phyloP scores from a whole-genome alignment of 768 basidiomycete genomes.

The Ramaria rubella region DNA sequence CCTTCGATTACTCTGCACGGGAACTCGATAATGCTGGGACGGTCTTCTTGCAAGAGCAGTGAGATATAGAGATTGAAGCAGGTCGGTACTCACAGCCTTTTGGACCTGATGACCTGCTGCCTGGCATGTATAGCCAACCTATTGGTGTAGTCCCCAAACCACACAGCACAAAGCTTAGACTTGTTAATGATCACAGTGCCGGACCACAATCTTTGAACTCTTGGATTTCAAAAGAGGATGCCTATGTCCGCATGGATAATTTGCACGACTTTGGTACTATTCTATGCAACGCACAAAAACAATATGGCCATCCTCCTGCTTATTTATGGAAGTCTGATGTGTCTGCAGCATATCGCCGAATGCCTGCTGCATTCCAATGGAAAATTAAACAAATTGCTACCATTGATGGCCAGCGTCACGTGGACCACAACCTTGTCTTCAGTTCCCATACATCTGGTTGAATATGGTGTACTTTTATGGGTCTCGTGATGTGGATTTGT shows the following conservation, averaged over 20 bases:
- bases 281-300: not conserved
- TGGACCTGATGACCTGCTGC: too few relatives aligned
- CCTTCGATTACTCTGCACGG: too few relatives aligned
- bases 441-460: conserved; percentile 4
- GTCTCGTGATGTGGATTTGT: not conserved
- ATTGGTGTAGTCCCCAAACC: too few relatives aligned
- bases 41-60: too few relatives aligned
- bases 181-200: conserved; percentile 36
- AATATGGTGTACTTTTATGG: conserved; percentile 12
- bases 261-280: conserved; percentile 25
- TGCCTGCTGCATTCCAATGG: conserved; percentile 24
- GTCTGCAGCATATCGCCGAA: conserved; percentile 17
- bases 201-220: conserved; percentile 32
- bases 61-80: too few relatives aligned
- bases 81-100: too few relatives aligned
- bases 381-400: conserved; percentile 30
- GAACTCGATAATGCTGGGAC: too few relatives aligned
- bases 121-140: too few relatives aligned
- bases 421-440: conserved; percentile 14
- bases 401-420: conserved; percentile 21
- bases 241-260: too few relatives aligned
- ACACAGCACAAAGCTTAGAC: too few relatives aligned
- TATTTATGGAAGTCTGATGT: conserved; percentile 16
- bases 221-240: too few relatives aligned
- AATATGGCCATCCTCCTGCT: conserved; percentile 6